These are phyloP conservation scores for Coemansia sp. DNA, from an alignment of 192 early-diverging fungal genomes.

Conservation along the genomic window DNA sequence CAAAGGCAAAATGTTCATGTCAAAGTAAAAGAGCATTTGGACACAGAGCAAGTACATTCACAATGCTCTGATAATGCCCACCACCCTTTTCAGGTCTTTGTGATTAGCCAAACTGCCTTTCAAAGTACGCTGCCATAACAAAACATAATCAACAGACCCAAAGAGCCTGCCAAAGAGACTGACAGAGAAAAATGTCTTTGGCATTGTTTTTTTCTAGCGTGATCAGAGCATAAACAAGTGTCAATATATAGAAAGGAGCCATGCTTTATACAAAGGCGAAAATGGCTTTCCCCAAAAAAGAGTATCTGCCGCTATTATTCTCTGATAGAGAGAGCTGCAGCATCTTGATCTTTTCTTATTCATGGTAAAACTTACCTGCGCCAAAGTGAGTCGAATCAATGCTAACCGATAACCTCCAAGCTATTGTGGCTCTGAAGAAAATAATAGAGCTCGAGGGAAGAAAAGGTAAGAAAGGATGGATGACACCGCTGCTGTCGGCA, in stretches of 20 bases:
- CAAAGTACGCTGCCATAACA: no score
- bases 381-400: background rate
- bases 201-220: no score
- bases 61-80: no score
- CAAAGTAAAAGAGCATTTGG: no score
- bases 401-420: background rate
- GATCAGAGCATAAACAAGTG: background rate
- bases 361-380: background rate
- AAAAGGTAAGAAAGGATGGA: background rate
- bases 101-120: no score
- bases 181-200: background rate
- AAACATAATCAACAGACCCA: no score
- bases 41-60: no score
- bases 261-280: constrained; percentile 6
- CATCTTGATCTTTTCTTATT: background rate
- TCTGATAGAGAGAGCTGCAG: background rate
- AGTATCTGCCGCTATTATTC: background rate
- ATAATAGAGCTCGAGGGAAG: background rate
- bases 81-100: no score
- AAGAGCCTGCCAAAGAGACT: background rate
- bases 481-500: background rate
- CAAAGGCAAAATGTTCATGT: no score
- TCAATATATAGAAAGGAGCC: background rate
- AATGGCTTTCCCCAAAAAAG: background rate
- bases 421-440: background rate